Base-by-base conservation (phyloP, 75 land plant species). In the Cryptomeria japonica region DNA sequence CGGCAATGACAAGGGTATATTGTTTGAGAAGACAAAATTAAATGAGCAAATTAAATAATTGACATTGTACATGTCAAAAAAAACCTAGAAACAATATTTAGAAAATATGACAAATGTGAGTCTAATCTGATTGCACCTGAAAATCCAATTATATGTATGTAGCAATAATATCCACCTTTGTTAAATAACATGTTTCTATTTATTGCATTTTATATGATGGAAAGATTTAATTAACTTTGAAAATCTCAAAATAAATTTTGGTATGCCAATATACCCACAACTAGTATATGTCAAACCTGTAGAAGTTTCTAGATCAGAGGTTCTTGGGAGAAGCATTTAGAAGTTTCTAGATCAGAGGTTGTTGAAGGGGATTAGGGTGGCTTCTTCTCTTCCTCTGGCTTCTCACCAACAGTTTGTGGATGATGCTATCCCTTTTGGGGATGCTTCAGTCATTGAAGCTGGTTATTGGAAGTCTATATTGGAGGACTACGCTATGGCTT, bases 1-100 rank as follows among this genome's bases (percentile, higher is more conserved):
- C 99, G 79, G 97, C 99, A 85, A 94, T 97, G 96, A 91, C 99
- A 91, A 92, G 99, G 94, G 99, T 97, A 96, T 86, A 53, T 75
- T 31, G 16, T 87, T 44, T 41, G 12, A 32, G 32, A 13, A 73
- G 13, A 2, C 37, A 32, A 32, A 32, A 32, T 11, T 0, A 22
- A 64, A 64, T 64, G 9, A 22, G 70, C 70, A 64, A 64, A 64
- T 64, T 73, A 34, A 73, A 73, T 73, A 32, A 8, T 31, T n/a
- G n/a, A n/a, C n/a, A n/a, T n/a, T 73, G 34, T 73, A 37, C 77
- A 32, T 73, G 28, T 58, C 10, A 72, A 72, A 34, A 73, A 73
- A 73, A 13, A 34, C 1, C 77, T 32, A 32, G 77, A 73, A 72
- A 73, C 14, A 34, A 73, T 34, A 73, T 1, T 13, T 12, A 73